Conservation (phyloP, 1,284 basidiomycete species). For the Mycosarcoma maydis region DNA sequence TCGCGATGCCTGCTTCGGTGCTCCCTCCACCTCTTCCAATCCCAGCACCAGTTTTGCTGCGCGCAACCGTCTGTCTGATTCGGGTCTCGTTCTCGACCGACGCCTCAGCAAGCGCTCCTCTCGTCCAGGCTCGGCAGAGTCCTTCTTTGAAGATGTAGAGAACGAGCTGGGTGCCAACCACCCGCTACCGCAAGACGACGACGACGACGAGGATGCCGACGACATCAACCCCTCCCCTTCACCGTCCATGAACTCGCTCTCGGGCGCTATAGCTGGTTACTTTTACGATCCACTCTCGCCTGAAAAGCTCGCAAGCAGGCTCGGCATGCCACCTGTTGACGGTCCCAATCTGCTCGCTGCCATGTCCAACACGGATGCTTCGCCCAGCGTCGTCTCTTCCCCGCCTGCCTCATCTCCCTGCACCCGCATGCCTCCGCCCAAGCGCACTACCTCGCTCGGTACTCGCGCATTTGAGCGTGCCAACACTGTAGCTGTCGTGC, state of each 20-base stretch:
- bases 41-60: conserved; percentile 21
- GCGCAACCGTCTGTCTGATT: conserved; percentile 28
- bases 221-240: conserved; percentile 46
- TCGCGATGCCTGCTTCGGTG: conserved; percentile 16
- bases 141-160: conserved; percentile 40
- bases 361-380: conserved; percentile 33
- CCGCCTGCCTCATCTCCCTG: conserved; percentile 41
- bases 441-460: conserved; percentile 38
- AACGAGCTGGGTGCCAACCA: conserved; percentile 23
- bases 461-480: conserved; percentile 42
- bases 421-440: conserved; percentile 40
- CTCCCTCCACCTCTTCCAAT: conserved; percentile 22
- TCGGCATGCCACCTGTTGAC: conserved; percentile 23
- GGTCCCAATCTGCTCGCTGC: conserved; percentile 39
- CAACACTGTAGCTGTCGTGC: conserved; percentile 35
- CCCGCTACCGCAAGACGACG: conserved; percentile 4
- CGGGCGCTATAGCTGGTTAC: conserved; percentile 53
- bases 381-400: conserved; percentile 30
- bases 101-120: conserved; percentile 27
- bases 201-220: conserved; percentile 10
- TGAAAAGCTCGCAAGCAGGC: conserved; percentile 33
- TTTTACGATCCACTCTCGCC: conserved; percentile 62
- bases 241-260: conserved; percentile 32
- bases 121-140: conserved; percentile 27
- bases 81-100: background rate